phyloP scores from a whole-genome alignment of 2,329 filamentous ascomycete species.

The Setomelanomma holmii region DNA sequence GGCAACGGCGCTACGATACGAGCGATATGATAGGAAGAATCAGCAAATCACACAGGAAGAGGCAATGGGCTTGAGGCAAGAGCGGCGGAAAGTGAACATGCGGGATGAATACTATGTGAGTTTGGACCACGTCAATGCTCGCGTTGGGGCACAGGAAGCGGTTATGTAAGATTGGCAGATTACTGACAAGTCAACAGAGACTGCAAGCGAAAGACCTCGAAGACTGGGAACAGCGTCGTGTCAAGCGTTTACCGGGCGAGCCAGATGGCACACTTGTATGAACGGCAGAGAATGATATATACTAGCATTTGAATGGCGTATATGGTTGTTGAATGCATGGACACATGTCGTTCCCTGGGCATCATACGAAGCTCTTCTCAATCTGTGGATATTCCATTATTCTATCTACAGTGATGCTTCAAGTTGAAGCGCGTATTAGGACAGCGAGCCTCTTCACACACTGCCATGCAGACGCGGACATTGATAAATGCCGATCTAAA shows the following conservation, averaged over 20 bases:
- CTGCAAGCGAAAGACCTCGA: constrained; percentile 89
- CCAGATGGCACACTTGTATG: constrained; percentile 75
- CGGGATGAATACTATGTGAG: constrained; percentile 87
- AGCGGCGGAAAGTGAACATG: constrained; percentile 75
- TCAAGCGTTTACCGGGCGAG: constrained; percentile 88
- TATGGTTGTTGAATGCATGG: not conserved
- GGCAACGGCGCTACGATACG: constrained; percentile 91
- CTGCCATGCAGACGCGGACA: constrained; percentile 11
- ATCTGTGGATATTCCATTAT: constrained; percentile 10
- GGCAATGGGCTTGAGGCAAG: constrained; percentile 79
- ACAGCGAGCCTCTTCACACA: constrained; percentile 10
- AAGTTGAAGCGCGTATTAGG: constrained; percentile 18
- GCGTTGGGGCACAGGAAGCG: too few species aligned
- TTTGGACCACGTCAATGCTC: too few species aligned
- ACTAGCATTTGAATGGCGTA: not conserved
- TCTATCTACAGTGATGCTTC: constrained; percentile 21
- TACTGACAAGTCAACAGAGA: constrained; percentile 60
- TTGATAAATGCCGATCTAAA: constrained; percentile 14
- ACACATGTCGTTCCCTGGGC: too few species aligned
- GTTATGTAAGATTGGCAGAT: not conserved
- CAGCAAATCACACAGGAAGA: constrained; percentile 85
- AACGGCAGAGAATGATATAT: not conserved
- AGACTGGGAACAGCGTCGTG: constrained; percentile 95
- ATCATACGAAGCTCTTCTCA: too few species aligned
- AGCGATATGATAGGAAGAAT: constrained; percentile 89